Evolutionary conservation across 129 eudicot genomes (phyloP).

Genomic region (Ambrosia artemisiifolia): DNA sequence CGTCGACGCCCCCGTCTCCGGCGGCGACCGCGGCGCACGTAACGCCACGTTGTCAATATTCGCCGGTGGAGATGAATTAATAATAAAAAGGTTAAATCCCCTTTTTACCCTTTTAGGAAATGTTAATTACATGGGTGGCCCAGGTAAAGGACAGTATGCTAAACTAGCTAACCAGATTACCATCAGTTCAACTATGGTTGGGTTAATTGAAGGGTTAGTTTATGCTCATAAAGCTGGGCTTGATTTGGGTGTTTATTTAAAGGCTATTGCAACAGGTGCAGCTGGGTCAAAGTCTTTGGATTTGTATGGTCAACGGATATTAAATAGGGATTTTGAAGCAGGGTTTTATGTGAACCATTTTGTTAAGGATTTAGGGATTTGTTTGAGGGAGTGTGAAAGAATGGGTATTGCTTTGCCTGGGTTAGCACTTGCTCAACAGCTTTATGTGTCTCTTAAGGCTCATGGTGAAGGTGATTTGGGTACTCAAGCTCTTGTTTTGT

Average conservation of each 20-base stretch:
- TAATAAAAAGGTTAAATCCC: slow-evolving; percentile 41
- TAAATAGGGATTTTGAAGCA: slow-evolving; percentile 85
- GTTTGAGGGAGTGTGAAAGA: slow-evolving; percentile 78
- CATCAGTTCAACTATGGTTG: slow-evolving; percentile 90
- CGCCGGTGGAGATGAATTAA: slow-evolving; percentile 72
- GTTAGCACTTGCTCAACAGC: slow-evolving; percentile 96
- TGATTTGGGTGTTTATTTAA: slow-evolving; percentile 41
- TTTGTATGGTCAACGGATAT: slow-evolving; percentile 74
- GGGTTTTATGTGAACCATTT: slow-evolving; percentile 96
- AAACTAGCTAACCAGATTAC: slow-evolving; percentile 84
- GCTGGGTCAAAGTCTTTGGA: slow-evolving; percentile 93
- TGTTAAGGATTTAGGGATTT: slow-evolving; percentile 96
- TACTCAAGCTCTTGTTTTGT: slow-evolving; percentile 84
- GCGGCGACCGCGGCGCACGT: slow-evolving; percentile 92
- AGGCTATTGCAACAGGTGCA: slow-evolving; percentile 83
- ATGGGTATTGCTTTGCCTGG: slow-evolving; percentile 93
- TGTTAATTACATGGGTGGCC: slow-evolving; percentile 84
- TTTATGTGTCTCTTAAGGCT: slow-evolving; percentile 85
- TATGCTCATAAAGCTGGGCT: slow-evolving; percentile 84
- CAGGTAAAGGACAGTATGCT: slow-evolving; percentile 88
- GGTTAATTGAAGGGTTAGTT: slow-evolving; percentile 77
- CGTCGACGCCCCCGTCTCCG: slow-evolving; percentile 97
- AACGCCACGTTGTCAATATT: slow-evolving; percentile 66
- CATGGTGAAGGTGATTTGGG: slow-evolving; percentile 96
- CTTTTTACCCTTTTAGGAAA: slow-evolving; percentile 57